Conservation (phyloP, 2,329 filamentous ascomycete genomes). For the Exophiala sp. region DNA sequence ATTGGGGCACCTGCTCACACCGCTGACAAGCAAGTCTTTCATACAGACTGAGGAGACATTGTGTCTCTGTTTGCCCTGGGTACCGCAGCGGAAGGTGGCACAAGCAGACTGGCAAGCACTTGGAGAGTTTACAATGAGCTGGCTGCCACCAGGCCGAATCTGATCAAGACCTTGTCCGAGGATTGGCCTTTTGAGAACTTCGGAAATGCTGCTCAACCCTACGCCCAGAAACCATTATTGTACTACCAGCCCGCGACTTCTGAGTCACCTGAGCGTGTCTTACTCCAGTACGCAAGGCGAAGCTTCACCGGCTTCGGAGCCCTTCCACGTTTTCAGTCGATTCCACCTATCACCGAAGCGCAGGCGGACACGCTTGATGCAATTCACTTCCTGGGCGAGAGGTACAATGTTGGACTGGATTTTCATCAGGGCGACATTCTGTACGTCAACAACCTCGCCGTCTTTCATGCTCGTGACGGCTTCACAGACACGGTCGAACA, state of each 20-base stretch:
- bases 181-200: slow-evolving; percentile 52
- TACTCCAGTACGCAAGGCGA: slow-evolving; percentile 60
- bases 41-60: slow-evolving; percentile 56
- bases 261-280: slow-evolving; percentile 49
- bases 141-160: slow-evolving; percentile 50
- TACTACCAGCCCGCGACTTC: slow-evolving; percentile 52
- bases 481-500: slow-evolving; percentile 41
- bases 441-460: slow-evolving; percentile 51
- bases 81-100: slow-evolving; percentile 48
- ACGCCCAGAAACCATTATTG: slow-evolving; percentile 41
- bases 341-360: slow-evolving; percentile 50
- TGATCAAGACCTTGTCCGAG: slow-evolving; percentile 50
- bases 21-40: slow-evolving; percentile 55
- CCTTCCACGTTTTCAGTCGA: slow-evolving; percentile 39
- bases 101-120: slow-evolving; percentile 52
- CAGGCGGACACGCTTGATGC: slow-evolving; percentile 53
- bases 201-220: slow-evolving; percentile 47
- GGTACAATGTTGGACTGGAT: slow-evolving; percentile 41
- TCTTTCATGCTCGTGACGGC: slow-evolving; percentile 50
- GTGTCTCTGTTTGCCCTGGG: slow-evolving; percentile 49
- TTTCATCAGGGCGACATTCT: slow-evolving; percentile 51
- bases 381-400: slow-evolving; percentile 48
- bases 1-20: slow-evolving; percentile 46
- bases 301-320: slow-evolving; percentile 52
- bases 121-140: slow-evolving; percentile 57